Base-by-base conservation (phyloP, 2,329 filamentous ascomycete genomes). In the Alternaria sp. region DNA sequence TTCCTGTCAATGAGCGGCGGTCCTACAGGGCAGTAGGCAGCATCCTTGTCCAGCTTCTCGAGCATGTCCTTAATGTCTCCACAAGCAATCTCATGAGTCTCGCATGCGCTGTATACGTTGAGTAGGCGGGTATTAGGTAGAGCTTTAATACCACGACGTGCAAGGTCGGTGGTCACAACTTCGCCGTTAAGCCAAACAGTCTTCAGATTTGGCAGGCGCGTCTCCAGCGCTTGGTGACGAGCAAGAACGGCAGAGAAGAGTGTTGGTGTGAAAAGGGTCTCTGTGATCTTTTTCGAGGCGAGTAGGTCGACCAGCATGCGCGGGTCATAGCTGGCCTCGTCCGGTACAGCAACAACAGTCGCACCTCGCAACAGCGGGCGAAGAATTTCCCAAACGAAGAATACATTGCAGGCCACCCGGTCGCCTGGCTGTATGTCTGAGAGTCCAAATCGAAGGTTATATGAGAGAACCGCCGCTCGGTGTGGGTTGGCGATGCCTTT, bases 341-440 rank as follows among this genome's bases (percentile, higher is more conserved):
- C 92, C 1, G 92, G 90, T 15, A 94, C 88, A 4, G 90, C 87
- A 21, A 94, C 87, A 5, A 92, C 90, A 0, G 92, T 93, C 3
- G 91, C 92, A 70, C 92, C 92, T 58, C 92, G 87, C 58, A 95
- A 77, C 47, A 95, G 83, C 9, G 92, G 92, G 6, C 92, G 90
- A 58, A 95, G 79, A 60, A 94, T 94, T 77, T 95, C 92, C 92
- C 92, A 95, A 50, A 94, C 86, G 75, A 95, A 95, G 79, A 94
- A 95, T 63, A 94, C 92, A 82, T 94, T 95, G 81, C 92, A 94
- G n/a, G 92, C 92, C 11, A 94, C 91, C 7, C 92, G 87, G 70
- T 94, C 92, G 15, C 91, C 91, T 0, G 89, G 89, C 18, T 85
- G 80, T 3, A 93, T 82, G 75, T 94, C 89, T 68, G 88, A 90